These are phyloP conservation scores for Rhodotorula sp. DNA, from an alignment of 1,284 basidiomycete genomes.

Conservation along the genomic window DNA sequence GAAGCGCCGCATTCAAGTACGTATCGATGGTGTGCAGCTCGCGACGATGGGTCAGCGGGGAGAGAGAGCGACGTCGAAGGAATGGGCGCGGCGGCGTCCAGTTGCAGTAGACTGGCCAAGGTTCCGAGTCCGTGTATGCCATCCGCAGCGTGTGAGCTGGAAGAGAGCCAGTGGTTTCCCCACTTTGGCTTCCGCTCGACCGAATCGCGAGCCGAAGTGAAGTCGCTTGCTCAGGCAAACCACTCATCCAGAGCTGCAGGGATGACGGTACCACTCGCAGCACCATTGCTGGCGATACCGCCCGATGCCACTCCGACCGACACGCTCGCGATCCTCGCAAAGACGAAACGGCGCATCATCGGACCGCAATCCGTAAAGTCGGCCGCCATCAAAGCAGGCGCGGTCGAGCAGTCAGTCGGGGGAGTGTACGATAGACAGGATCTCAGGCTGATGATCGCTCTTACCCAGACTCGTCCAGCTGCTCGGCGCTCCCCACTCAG, in stretches of 20 bases:
- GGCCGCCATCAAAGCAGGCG: constrained; percentile 9
- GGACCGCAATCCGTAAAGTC: constrained; percentile 14
- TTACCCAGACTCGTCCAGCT: constrained; percentile 7
- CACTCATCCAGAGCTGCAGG: neutral
- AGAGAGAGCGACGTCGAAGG: too few relatives aligned
- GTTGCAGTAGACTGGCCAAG: too few relatives aligned
- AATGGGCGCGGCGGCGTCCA: too few relatives aligned
- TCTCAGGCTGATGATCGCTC: neutral
- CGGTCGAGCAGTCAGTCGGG: constrained; percentile 3
- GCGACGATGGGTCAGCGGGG: too few relatives aligned
- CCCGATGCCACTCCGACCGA: constrained; percentile 4
- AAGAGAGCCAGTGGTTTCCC: too few relatives aligned
- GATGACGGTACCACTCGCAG: neutral
- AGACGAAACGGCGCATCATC: constrained; percentile 20
- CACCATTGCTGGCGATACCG: neutral
- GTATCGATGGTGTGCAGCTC: too few relatives aligned
- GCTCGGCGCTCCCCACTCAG: neutral
- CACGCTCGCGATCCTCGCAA: constrained; percentile 13
- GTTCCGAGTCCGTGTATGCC: neutral
- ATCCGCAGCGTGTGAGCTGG: too few relatives aligned
- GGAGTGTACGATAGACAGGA: fast-evolving
- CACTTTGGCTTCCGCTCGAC: too few relatives aligned
- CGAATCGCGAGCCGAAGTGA: too few relatives aligned
- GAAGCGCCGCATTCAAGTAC: too few relatives aligned
- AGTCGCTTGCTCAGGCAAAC: neutral